Percentiles rank a stretch among this genome's conserved stretches.
phyloP scores from a whole-genome alignment of 768 basidiomycete genomes.

The Auricularia sp. region DNA sequence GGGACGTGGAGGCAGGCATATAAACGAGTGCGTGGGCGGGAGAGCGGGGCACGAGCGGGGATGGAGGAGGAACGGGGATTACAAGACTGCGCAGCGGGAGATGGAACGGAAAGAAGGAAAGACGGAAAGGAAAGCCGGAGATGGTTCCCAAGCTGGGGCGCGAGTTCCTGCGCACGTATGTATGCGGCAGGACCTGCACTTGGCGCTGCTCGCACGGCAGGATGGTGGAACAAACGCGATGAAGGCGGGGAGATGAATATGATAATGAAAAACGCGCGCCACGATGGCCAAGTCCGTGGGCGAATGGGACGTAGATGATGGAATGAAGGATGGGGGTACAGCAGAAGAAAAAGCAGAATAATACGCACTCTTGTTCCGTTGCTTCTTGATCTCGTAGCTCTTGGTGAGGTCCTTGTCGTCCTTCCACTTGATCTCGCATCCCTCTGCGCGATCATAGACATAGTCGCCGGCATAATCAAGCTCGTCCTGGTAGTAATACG shows the following conservation, averaged over 20 bases:
- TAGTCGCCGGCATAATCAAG: conserved; percentile 96
- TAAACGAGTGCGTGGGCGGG: background rate
- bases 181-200: too few relatives aligned
- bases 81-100: background rate
- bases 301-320: too few relatives aligned
- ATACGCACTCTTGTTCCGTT: conserved; percentile 89
- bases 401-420: conserved; percentile 89
- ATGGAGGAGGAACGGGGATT: too few relatives aligned
- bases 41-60: too few relatives aligned
- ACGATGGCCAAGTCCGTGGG: too few relatives aligned
- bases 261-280: too few relatives aligned
- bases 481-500: conserved; percentile 81
- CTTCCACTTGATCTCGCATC: conserved; percentile 92
- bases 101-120: background rate
- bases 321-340: background rate
- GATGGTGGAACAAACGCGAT: too few relatives aligned
- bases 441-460: conserved; percentile 88
- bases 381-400: conserved; percentile 97
- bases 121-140: background rate
- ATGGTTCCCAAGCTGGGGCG: too few relatives aligned
- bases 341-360: background rate
- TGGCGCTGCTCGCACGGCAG: too few relatives aligned
- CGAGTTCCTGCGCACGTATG: too few relatives aligned
- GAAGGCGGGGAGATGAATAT: too few relatives aligned
- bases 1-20: too few relatives aligned